phyloP scores from a whole-genome alignment of 2,329 filamentous ascomycete species.

The Neonectria faginata region DNA sequence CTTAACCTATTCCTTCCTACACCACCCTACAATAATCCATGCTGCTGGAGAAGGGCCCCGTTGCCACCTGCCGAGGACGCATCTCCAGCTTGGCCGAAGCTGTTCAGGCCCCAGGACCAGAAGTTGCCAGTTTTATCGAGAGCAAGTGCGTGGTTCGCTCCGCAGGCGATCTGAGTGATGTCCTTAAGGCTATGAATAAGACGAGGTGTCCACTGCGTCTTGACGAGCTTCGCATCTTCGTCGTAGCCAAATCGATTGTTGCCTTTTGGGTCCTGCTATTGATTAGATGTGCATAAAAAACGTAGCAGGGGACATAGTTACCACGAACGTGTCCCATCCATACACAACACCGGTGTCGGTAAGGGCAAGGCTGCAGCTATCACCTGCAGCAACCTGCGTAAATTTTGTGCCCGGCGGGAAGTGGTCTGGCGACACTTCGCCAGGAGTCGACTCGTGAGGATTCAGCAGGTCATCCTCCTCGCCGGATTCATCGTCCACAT shows the following conservation, averaged over 20 bases:
- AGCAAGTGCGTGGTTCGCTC: conserved; percentile 74
- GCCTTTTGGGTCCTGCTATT: conserved; percentile 44
- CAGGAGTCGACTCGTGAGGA: conserved; percentile 73
- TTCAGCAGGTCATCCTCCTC: conserved; percentile 50
- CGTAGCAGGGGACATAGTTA: conserved; percentile 50
- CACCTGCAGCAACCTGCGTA: conserved; percentile 70
- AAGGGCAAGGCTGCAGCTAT: conserved; percentile 77
- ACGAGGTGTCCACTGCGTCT: conserved; percentile 44
- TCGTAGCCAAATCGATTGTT: conserved; percentile 65
- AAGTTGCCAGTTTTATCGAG: conserved; percentile 68
- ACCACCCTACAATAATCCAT: not conserved
- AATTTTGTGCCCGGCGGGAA: conserved; percentile 67
- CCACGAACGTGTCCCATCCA: conserved; percentile 81
- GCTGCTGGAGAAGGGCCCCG: conserved; percentile 61
- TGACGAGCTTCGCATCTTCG: conserved; percentile 51
- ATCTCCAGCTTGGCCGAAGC: conserved; percentile 77
- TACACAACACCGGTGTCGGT: conserved; percentile 77
- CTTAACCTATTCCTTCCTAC: no score
- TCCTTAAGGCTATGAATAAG: conserved; percentile 66
- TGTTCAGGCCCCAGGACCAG: conserved; percentile 85
- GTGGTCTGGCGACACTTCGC: conserved; percentile 64
- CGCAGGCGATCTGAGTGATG: conserved; percentile 69
- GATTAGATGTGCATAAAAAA: not conserved
- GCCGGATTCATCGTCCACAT: conserved; percentile 57
- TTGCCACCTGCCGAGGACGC: conserved; percentile 51